Evolutionary conservation across 1,284 basidiomycete genomes (phyloP).

Genomic region (Volvariella volvacea): DNA sequence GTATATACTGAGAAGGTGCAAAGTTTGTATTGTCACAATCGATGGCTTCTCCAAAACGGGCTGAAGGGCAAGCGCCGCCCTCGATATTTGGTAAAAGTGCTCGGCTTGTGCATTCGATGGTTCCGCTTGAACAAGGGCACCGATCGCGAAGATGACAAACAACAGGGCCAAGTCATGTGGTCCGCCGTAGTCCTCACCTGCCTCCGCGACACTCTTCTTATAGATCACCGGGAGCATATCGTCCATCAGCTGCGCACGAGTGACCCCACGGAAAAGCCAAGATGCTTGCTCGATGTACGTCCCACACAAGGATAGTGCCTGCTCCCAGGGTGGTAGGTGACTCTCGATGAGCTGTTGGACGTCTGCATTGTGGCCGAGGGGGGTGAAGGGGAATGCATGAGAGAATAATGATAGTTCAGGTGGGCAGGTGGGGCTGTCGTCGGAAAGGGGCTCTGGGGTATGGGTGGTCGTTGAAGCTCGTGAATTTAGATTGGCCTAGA

Average conservation of each 20-base stretch:
- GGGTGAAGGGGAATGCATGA: conserved; percentile 57
- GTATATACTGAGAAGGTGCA: conserved; percentile 53
- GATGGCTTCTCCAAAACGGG: conserved; percentile 61
- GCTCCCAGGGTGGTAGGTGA: conserved; percentile 43
- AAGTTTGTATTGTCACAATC: conserved; percentile 54
- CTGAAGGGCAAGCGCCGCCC: conserved; percentile 53
- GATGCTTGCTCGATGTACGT: conserved; percentile 49
- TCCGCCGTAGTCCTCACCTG: conserved; percentile 28
- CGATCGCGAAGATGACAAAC: conserved; percentile 58
- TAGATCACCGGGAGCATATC: conserved; percentile 45
- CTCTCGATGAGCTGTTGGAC: conserved; percentile 43
- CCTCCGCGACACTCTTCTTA: conserved; percentile 11
- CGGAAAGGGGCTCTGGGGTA: conserved; percentile 12
- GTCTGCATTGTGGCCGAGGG: conserved; percentile 39
- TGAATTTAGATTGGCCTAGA: conserved; percentile 9
- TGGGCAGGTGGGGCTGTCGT: conserved; percentile 9
- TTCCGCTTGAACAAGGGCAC: conserved; percentile 33
- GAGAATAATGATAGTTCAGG: conserved; percentile 46
- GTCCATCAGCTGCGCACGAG: conserved; percentile 40
- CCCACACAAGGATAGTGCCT: conserved; percentile 38
- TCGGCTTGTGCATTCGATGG: conserved; percentile 39
- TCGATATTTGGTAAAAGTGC: conserved; percentile 53
- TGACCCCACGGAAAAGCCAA: conserved; percentile 52
- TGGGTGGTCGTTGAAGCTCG: conserved; percentile 5
- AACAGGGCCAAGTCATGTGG: conserved; percentile 54